phyloP scores from a whole-genome alignment of 139 green algal species.

The Closterium sp. region DNA sequence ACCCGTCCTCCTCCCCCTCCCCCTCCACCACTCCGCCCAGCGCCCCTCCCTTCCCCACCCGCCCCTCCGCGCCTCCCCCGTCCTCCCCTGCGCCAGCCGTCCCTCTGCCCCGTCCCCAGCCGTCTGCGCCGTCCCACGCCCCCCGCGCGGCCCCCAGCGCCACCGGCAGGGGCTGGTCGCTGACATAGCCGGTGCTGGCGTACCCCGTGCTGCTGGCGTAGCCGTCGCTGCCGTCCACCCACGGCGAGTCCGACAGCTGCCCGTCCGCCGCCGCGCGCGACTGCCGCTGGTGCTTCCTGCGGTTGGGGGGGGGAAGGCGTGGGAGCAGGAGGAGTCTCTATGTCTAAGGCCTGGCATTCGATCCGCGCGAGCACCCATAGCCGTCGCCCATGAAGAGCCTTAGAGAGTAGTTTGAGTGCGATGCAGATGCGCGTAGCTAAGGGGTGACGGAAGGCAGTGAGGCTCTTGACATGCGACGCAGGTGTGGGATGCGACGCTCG shows the following conservation, averaged over 20 bases:
- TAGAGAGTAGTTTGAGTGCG: no score
- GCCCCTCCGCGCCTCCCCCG: not conserved
- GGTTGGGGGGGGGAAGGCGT: no score
- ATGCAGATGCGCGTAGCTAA: no score
- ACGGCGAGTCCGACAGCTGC: not conserved
- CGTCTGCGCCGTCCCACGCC: not conserved
- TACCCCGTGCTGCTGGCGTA: not conserved
- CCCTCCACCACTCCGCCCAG: not conserved
- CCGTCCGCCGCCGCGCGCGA: not conserved
- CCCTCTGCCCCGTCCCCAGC: not conserved
- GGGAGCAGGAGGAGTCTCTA: not conserved
- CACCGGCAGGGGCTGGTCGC: not conserved
- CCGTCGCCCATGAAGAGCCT: no score
- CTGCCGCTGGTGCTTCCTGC: not conserved
- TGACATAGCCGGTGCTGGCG: not conserved
- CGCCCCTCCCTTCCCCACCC: not conserved
- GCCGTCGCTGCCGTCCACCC: not conserved
- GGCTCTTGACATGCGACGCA: no score
- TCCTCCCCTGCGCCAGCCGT: not conserved
- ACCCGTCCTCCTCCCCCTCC: not conserved
- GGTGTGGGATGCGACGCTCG: no score
- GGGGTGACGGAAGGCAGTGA: no score
- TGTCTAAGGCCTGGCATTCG: no score
- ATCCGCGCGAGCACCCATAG: no score
- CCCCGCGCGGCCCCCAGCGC: no score